A percentile compares a stretch with the other conserved stretches of the same genome.
Conservation (phyloP, 2,329 filamentous ascomycete species). For the Alternaria sp. region DNA sequence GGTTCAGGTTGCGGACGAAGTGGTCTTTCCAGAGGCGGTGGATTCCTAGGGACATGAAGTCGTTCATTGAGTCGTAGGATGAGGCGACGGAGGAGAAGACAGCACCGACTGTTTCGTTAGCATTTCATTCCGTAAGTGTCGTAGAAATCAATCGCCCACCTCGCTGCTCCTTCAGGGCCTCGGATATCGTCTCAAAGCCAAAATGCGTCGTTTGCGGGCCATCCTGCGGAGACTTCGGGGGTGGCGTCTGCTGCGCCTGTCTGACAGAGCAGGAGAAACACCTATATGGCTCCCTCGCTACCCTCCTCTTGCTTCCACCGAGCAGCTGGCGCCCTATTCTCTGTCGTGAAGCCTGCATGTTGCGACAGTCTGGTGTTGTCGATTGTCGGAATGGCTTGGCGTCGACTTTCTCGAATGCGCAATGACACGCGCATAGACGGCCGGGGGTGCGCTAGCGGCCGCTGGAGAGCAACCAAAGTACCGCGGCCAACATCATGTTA, state of each 20-base stretch:
- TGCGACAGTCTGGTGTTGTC: slow-evolving; percentile 23
- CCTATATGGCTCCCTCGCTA: slow-evolving; percentile 50
- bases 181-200: slow-evolving; percentile 85
- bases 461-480: not conserved
- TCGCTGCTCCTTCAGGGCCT: slow-evolving; percentile 77
- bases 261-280: slow-evolving; percentile 62
- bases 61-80: slow-evolving; percentile 98
- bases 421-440: slow-evolving; percentile 38
- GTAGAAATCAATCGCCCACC: slow-evolving; percentile 53
- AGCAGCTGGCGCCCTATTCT: slow-evolving; percentile 45
- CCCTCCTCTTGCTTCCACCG: slow-evolving; percentile 22
- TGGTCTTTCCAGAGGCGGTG: slow-evolving; percentile 98
- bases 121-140: slow-evolving; percentile 7
- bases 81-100: slow-evolving; percentile 96
- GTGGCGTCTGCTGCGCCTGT: slow-evolving; percentile 49
- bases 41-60: slow-evolving; percentile 97
- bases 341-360: slow-evolving; percentile 38
- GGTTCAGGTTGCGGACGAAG: slow-evolving; percentile 91
- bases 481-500: slow-evolving; percentile 7
- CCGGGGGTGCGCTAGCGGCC: slow-evolving; percentile 15
- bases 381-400: slow-evolving; percentile 36
- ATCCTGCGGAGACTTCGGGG: slow-evolving; percentile 54
- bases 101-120: slow-evolving; percentile 69
- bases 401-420: slow-evolving; percentile 36
- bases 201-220: slow-evolving; percentile 78